Evolutionary conservation across 2,329 filamentous ascomycete genomes (phyloP).

Genomic region (Periconia sp.): DNA sequence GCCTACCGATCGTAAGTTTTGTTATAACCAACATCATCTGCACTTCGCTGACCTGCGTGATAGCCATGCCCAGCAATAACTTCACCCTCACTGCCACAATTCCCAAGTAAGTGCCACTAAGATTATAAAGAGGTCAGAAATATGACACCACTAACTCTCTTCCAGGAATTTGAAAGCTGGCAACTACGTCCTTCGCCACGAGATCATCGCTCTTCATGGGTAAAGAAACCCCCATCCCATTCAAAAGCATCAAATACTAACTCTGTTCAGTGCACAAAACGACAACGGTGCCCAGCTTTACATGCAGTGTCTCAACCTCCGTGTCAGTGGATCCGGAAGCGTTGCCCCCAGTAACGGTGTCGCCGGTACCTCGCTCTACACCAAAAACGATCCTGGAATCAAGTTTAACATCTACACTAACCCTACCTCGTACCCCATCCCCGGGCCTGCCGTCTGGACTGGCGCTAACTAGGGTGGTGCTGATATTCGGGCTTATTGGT

Average conservation of each 20-base stretch:
- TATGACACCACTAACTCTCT: no score
- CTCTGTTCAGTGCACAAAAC: constrained; percentile 22
- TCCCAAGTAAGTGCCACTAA: constrained; percentile 24
- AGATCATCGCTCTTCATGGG: constrained; percentile 54
- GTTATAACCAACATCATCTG: not conserved
- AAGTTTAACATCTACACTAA: constrained; percentile 42
- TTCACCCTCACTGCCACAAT: constrained; percentile 49
- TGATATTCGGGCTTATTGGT: no score
- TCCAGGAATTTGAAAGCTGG: constrained; percentile 45
- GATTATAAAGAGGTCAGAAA: no score
- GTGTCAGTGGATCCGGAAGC: constrained; percentile 49
- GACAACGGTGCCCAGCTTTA: constrained; percentile 55
- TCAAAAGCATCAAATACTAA: no score
- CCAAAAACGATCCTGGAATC: constrained; percentile 47
- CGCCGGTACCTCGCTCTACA: constrained; percentile 47
- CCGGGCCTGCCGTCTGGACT: constrained; percentile 41
- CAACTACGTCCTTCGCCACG: constrained; percentile 58
- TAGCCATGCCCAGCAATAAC: constrained; percentile 45
- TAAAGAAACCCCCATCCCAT: no score
- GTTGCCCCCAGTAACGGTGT: constrained; percentile 40
- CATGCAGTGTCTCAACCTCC: constrained; percentile 55
- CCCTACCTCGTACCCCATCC: constrained; percentile 37
- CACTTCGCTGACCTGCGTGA: not conserved
- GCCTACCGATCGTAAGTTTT: constrained; percentile 30
- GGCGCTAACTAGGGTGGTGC: constrained; percentile 24